Evolutionary conservation across 148 eudicot species (phyloP), one percentile per base, ranked within the genome.

Genomic region (Euryodendron excelsum): DNA sequence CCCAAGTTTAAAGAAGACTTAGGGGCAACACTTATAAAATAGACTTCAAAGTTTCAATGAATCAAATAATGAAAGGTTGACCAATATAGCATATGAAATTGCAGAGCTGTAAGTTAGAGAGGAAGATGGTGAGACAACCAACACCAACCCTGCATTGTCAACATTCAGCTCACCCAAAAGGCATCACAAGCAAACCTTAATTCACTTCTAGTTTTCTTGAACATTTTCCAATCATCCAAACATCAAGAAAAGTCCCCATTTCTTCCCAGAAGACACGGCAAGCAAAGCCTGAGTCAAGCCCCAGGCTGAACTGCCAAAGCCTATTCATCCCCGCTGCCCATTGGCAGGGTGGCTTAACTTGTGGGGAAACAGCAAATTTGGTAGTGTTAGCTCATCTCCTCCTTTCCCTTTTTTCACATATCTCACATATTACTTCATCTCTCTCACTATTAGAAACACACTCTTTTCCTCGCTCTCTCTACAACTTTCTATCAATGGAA

Each of bases 381-480:
- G 89, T 88, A 73, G 84, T 74, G 90, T 92, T 92, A 87, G 96
- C 80, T 92, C 89, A 92, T 86, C 96, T 85, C 80, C 89, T 81
- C 58, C 62, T 45, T 45, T 30, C 72, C 69, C 18, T 56, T 68
- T 44, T 37, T 27, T 11, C 31, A 14, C 3, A 79, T 73, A 80
- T 27, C 50, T 23, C 69, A 52, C 47, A 59, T 73, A 48, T 59
- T 47, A 23, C 37, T 62, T 60, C n/a, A n/a, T 37, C 18, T 75
- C 70, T 17, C 39, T 78, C 47, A 36, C 55, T 36, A 4, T 36
- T 53, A 17, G 27, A 21, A 31, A 45, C 59, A 9, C 31, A 70
- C 31, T 36, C 45, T 62, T 78, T 34, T 15, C 62, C 39, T 41
- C 36, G 55, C 72, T 55, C 70, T 47, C 62, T 27, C 30, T 23